A percentile compares a stretch with the other conserved stretches of the same genome.
phyloP scores from a whole-genome alignment of 1,139 yeast genomes.

The Dujonia santamariae region DNA sequence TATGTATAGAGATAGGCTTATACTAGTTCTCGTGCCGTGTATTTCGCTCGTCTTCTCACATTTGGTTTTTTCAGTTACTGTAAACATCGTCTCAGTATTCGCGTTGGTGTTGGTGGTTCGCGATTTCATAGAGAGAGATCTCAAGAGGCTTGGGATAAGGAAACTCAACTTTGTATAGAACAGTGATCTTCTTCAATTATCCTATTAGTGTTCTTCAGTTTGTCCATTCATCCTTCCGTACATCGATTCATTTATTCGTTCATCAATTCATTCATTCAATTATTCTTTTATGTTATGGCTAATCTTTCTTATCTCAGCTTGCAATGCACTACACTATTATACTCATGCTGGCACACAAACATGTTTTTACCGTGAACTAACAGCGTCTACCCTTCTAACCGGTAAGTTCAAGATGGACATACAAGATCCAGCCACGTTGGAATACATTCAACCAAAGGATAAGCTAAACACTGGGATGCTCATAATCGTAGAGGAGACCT shows the following conservation, averaged over 20 bases:
- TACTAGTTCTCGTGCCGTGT: no score
- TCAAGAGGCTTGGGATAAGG: no score
- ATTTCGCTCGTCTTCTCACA: not conserved
- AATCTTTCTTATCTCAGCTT: not conserved
- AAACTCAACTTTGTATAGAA: no score
- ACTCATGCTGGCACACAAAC: conserved; percentile 54
- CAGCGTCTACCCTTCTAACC: conserved; percentile 55
- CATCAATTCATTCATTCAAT: no score
- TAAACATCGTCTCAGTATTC: no score
- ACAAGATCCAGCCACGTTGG: conserved; percentile 39
- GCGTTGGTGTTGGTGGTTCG: no score
- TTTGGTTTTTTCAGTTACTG: not conserved
- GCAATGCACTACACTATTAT: conserved; percentile 41
- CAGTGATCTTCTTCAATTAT: no score
- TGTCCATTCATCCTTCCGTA: no score
- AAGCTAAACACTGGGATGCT: conserved; percentile 29
- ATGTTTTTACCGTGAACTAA: conserved; percentile 67
- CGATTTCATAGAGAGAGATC: no score
- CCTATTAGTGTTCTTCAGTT: no score
- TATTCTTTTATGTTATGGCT: conserved; percentile 1
- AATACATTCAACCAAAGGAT: conserved; percentile 42
- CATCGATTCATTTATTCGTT: no score
- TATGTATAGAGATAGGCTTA: no score
- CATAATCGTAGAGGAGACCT: conserved; percentile 58
- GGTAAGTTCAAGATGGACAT: conserved; percentile 61